These are phyloP conservation scores for Linum usitatissimum DNA, from an alignment of 345 rosid genomes.

Conservation along the genomic window DNA sequence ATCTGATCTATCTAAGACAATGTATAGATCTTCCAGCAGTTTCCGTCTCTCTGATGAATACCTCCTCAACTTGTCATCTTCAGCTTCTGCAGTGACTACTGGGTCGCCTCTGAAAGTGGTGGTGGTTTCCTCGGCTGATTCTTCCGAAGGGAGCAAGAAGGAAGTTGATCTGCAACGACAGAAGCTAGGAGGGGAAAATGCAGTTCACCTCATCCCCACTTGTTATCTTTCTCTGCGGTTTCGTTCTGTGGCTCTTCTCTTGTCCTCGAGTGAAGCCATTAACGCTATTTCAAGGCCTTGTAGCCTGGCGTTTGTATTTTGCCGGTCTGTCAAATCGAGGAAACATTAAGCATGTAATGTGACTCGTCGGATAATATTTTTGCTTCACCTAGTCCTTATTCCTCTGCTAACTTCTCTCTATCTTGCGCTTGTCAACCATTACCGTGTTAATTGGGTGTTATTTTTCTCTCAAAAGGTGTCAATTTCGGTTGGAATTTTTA, in stretches of 20 bases:
- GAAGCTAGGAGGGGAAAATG: constrained; percentile 31
- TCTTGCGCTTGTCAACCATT: too few relatives aligned
- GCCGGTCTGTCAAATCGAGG: too few relatives aligned
- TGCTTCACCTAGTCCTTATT: too few relatives aligned
- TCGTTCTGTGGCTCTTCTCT: constrained; percentile 52
- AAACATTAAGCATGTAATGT: too few relatives aligned
- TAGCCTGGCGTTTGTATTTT: too few relatives aligned
- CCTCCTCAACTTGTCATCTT: constrained; percentile 23
- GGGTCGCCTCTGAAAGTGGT: constrained; percentile 6
- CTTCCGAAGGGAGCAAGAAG: constrained; percentile 35
- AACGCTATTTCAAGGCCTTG: too few relatives aligned
- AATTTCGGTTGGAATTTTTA: too few relatives aligned
- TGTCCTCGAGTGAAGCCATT: constrained; percentile 1
- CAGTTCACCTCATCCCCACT: constrained; percentile 55
- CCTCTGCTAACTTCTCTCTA: too few relatives aligned
- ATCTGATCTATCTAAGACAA: neutral
- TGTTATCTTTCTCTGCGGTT: constrained; percentile 44
- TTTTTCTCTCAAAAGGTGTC: too few relatives aligned
- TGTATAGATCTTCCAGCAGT: constrained; percentile 35
- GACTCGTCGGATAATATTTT: too few relatives aligned
- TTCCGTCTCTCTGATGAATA: constrained; percentile 32
- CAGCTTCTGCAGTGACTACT: neutral
- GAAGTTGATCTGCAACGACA: constrained; percentile 23
- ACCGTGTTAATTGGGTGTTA: too few relatives aligned
- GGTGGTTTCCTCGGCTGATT: constrained; percentile 11